Percentiles rank a stretch among this genome's conserved stretches.
These are phyloP conservation scores for Heterobasidion irregulare DNA, from an alignment of 1,284 basidiomycete species.

Conservation along the genomic window DNA sequence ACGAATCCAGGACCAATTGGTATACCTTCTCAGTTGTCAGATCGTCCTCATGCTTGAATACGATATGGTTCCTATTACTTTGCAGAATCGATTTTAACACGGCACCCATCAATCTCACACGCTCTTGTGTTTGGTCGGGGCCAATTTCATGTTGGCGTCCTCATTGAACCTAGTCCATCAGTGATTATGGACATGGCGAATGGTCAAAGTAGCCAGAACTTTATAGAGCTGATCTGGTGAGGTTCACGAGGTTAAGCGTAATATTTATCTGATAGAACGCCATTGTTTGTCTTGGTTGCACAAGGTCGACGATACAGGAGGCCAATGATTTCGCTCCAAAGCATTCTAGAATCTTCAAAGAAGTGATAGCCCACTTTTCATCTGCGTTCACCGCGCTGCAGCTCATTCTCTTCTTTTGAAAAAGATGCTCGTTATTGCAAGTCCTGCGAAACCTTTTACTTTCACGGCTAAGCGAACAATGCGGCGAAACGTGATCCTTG, in stretches of 20 bases:
- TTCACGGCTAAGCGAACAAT: slow-evolving; percentile 23
- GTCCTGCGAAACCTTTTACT: slow-evolving; percentile 20
- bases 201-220: not conserved
- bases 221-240: not conserved
- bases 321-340: slow-evolving; percentile 24
- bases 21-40: not conserved
- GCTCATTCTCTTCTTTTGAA: not conserved
- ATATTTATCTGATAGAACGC: too few species aligned
- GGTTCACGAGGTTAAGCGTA: too few species aligned
- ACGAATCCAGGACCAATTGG: slow-evolving; percentile 16
- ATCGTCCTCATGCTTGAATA: not conserved
- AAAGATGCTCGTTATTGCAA: slow-evolving; percentile 23
- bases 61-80: not conserved
- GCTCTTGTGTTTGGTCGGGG: slow-evolving; percentile 32
- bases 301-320: slow-evolving; percentile 22
- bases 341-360: slow-evolving; percentile 16
- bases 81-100: slow-evolving; percentile 19
- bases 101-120: slow-evolving; percentile 18
- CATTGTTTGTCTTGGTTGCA: not conserved
- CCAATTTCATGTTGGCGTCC: slow-evolving; percentile 26
- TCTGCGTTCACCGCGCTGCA: not conserved
- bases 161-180: slow-evolving; percentile 24
- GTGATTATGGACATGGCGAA: not conserved
- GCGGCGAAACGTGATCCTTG: slow-evolving; percentile 15
- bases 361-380: slow-evolving; percentile 8